These are phyloP conservation scores for Yarrowia divulgata DNA, from an alignment of 805 yeast species.

Conservation along the genomic window DNA sequence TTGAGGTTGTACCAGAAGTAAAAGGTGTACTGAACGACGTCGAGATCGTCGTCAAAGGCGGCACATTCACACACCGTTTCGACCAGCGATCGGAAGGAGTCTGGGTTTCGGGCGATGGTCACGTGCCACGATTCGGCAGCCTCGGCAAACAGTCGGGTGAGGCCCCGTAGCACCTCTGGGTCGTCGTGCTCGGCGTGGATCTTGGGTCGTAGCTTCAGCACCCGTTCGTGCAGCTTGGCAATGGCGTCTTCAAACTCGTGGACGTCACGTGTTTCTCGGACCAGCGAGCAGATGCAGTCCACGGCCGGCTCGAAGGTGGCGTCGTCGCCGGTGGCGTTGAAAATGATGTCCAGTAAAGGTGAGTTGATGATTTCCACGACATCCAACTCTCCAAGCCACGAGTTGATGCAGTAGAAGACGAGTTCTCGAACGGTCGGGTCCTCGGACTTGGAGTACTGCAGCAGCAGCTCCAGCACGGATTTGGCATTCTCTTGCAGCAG, in stretches of 20 bases:
- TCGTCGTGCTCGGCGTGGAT: slow-evolving; percentile 54
- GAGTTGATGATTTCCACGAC: slow-evolving; percentile 70
- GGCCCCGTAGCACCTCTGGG: slow-evolving; percentile 68
- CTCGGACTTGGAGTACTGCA: slow-evolving; percentile 55
- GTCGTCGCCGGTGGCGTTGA: slow-evolving; percentile 63
- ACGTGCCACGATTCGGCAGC: slow-evolving; percentile 98
- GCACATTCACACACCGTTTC: slow-evolving; percentile 74
- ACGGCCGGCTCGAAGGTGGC: slow-evolving; percentile 82
- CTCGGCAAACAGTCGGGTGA: slow-evolving; percentile 81
- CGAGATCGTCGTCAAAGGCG: slow-evolving; percentile 80
- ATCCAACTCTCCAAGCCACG: slow-evolving; percentile 91
- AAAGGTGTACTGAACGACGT: slow-evolving; percentile 87
- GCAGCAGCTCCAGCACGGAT: slow-evolving; percentile 68
- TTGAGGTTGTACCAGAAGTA: slow-evolving; percentile 89
- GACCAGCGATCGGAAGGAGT: slow-evolving; percentile 73
- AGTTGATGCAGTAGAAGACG: slow-evolving; percentile 76
- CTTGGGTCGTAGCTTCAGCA: slow-evolving; percentile 66
- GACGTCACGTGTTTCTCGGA: slow-evolving; percentile 82
- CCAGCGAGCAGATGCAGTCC: slow-evolving; percentile 83
- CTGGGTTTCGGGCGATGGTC: slow-evolving; percentile 74
- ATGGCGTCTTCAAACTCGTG: slow-evolving; percentile 59
- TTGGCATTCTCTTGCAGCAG: slow-evolving; percentile 72
- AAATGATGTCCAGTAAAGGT: slow-evolving; percentile 72
- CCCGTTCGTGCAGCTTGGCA: slow-evolving; percentile 69
- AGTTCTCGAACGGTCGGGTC: slow-evolving; percentile 52